These are phyloP conservation scores for Eustoma russellianum DNA, from an alignment of 257 asterid species.

Conservation along the genomic window DNA sequence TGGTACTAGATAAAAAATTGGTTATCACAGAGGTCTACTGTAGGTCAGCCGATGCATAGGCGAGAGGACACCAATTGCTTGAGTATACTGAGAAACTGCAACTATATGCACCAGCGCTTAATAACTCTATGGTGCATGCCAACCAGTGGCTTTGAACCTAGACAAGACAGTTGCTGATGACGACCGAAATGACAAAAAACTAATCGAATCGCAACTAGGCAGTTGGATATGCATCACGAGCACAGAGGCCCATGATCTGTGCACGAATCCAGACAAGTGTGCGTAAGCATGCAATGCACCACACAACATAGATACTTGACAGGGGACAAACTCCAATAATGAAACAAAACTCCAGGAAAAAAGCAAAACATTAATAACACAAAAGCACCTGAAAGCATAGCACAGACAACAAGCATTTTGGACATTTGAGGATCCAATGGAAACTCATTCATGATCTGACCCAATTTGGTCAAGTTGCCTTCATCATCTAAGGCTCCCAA, in stretches of 20 bases:
- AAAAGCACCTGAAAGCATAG: conserved; percentile 89
- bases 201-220: conserved; percentile 35
- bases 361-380: neutral
- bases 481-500: conserved; percentile 94
- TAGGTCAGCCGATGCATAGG: conserved; percentile 99
- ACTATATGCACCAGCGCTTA: conserved; percentile 99
- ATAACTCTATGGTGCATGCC: conserved; percentile 88
- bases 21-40: conserved; percentile 99
- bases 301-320: conserved; percentile 5
- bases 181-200: conserved; percentile 62
- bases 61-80: conserved; percentile 97
- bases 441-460: conserved; percentile 90
- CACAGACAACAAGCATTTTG: conserved; percentile 92
- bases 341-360: neutral
- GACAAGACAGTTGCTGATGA: conserved; percentile 91
- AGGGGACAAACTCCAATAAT: neutral
- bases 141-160: conserved; percentile 70
- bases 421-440: conserved; percentile 99
- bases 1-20: conserved; percentile 99
- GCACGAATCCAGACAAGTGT: conserved; percentile 25
- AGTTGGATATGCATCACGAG: conserved; percentile 28
- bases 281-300: conserved; percentile 7
- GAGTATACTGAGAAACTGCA: conserved; percentile 99
- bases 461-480: conserved; percentile 81
- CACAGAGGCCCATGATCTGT: conserved; percentile 29